A percentile compares a stretch with the other conserved stretches of the same genome.
phyloP scores from a whole-genome alignment of 371 early-diverging fungal species.

The Mucor plumbeus region DNA sequence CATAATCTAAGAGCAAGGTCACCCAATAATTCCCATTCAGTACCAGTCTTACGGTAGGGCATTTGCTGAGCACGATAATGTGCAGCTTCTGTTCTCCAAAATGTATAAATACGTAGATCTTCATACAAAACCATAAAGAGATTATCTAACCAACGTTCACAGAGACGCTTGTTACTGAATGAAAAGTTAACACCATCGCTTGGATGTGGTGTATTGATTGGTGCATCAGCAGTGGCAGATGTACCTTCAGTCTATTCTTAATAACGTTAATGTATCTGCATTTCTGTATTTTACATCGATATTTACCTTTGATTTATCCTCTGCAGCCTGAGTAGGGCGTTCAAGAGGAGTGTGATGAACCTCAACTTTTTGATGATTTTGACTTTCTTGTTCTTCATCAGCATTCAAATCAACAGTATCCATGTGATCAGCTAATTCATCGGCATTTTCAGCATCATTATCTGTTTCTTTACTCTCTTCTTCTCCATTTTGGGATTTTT shows the following conservation, averaged over 20 bases:
- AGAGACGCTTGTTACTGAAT: slow-evolving; percentile 92
- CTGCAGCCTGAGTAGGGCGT: slow-evolving; percentile 50
- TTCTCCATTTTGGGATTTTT: slow-evolving; percentile 13
- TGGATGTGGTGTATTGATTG: slow-evolving; percentile 18
- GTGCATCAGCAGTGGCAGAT: background rate
- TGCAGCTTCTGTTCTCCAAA: slow-evolving; percentile 77
- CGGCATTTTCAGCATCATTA: background rate
- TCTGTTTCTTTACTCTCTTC: background rate
- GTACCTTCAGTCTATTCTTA: slow-evolving; percentile 3
- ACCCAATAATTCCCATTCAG: slow-evolving; percentile 97
- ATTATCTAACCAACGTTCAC: slow-evolving; percentile 98
- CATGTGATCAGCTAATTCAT: slow-evolving; percentile 35
- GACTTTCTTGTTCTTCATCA: slow-evolving; percentile 15
- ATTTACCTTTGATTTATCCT: slow-evolving; percentile 33
- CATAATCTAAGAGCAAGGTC: slow-evolving; percentile 87
- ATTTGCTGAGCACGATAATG: slow-evolving; percentile 74
- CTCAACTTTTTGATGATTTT: background rate
- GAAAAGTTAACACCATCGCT: slow-evolving; percentile 51
- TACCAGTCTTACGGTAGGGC: slow-evolving; percentile 87
- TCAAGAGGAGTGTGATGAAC: slow-evolving; percentile 37
- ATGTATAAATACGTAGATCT: slow-evolving; percentile 93
- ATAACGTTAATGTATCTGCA: background rate
- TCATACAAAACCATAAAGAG: slow-evolving; percentile 97
- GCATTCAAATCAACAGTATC: slow-evolving; percentile 40
- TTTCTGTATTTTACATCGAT: background rate